Percentiles rank a stretch among this genome's conserved stretches.
Conservation (phyloP, 2,329 filamentous ascomycete species). For the Talaromyces sp. region DNA sequence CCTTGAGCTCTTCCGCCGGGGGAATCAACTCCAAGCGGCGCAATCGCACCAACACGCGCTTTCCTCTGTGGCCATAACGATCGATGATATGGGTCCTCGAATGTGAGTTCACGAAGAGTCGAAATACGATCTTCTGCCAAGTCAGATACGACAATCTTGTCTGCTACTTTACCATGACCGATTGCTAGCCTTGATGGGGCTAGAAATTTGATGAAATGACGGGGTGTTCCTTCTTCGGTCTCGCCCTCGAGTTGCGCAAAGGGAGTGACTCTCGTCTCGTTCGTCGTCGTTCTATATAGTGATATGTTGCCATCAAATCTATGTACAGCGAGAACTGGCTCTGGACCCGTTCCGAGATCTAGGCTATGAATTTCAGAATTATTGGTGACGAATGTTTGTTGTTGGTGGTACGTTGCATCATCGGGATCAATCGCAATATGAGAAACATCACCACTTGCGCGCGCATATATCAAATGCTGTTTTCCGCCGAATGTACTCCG, state of each 20-base stretch:
- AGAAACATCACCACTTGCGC: conserved; percentile 53
- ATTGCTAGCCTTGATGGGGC: conserved; percentile 50
- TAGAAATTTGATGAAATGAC: conserved; percentile 54
- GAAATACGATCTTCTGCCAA: conserved; percentile 47
- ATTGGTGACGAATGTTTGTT: conserved; percentile 45
- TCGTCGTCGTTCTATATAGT: conserved; percentile 43
- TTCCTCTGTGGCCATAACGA: conserved; percentile 18
- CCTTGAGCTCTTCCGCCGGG: conserved; percentile 34
- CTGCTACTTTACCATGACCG: conserved; percentile 43
- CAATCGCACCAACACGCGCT: conserved; percentile 34
- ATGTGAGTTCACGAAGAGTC: conserved; percentile 35
- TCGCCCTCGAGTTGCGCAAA: conserved; percentile 29
- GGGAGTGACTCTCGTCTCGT: conserved; percentile 33
- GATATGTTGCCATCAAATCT: conserved; percentile 48
- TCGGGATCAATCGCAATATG: conserved; percentile 35
- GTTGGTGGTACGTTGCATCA: conserved; percentile 28
- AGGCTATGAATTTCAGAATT: conserved; percentile 46
- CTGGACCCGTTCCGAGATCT: conserved; percentile 40
- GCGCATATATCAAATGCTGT: conserved; percentile 54
- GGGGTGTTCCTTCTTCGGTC: conserved; percentile 26
- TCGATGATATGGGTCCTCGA: conserved; percentile 21
- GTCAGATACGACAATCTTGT: conserved; percentile 50
- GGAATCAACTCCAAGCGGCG: conserved; percentile 29
- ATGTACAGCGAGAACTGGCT: conserved; percentile 50
- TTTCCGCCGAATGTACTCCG: conserved; percentile 29